These are phyloP conservation scores for Gastrodia elata DNA, from an alignment of 106 monocot species.

Conservation along the genomic window DNA sequence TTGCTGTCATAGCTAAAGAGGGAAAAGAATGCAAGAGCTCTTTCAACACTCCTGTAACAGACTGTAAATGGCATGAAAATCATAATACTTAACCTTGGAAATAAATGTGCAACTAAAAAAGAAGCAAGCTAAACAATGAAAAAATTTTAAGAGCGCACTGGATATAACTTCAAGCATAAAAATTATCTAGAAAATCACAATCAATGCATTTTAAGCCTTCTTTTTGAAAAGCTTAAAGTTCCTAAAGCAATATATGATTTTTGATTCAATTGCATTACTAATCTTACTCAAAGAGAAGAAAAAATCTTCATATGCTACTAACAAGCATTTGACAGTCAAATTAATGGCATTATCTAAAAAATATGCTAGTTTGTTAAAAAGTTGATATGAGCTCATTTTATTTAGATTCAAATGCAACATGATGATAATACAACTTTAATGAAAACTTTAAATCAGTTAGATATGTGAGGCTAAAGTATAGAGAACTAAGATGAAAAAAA, in stretches of 20 bases:
- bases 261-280: not conserved
- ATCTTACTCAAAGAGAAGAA: not conserved
- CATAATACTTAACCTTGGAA: not conserved
- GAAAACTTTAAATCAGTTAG: not conserved
- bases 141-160: not conserved
- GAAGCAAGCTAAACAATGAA: not conserved
- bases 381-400: not conserved
- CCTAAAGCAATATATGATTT: not conserved
- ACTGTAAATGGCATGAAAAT: not conserved
- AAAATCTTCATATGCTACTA: not conserved
- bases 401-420: not conserved
- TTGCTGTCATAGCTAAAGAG: slow-evolving; percentile 65
- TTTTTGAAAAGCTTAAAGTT: not conserved
- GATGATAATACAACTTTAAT: not conserved
- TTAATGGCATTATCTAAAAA: not conserved
- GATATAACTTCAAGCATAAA: not conserved
- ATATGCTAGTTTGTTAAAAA: not conserved
- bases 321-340: not conserved
- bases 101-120: not conserved
- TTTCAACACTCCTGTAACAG: slow-evolving; percentile 52
- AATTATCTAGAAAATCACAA: not conserved
- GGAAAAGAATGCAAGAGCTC: slow-evolving; percentile 47
- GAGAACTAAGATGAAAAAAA: no score
- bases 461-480: no score
- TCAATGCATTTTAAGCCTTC: not conserved